Evolutionary conservation across 805 yeast genomes (phyloP).

Genomic region (Yarrowia sp.): DNA sequence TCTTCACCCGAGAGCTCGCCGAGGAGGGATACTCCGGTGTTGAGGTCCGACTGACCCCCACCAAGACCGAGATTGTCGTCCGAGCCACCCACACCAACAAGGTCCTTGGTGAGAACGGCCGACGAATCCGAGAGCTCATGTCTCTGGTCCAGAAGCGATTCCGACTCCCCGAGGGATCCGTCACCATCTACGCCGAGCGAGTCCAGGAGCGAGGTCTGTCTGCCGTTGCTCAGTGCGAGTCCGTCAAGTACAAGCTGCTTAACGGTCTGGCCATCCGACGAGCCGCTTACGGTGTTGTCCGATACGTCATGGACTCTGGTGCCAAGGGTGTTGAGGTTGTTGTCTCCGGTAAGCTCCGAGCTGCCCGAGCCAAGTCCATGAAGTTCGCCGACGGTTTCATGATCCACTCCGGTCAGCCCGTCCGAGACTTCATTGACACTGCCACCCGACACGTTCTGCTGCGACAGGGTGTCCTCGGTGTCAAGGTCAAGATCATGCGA

Average conservation of each 20-base stretch:
- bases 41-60: conserved; percentile 97
- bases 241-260: conserved; percentile 94
- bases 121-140: conserved; percentile 98
- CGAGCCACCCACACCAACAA: conserved; percentile 99
- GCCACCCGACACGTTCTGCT: conserved; percentile 99
- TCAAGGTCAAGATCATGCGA: conserved; percentile 99
- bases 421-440: conserved; percentile 94
- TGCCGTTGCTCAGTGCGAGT: conserved; percentile 99
- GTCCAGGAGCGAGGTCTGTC: conserved; percentile 99
- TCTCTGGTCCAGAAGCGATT: conserved; percentile 98
- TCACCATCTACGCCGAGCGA: conserved; percentile 96
- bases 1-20: conserved; percentile 99
- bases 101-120: conserved; percentile 99
- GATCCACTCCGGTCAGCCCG: conserved; percentile 99
- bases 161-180: conserved; percentile 89
- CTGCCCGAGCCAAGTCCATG: conserved; percentile 99
- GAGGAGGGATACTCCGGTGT: conserved; percentile 99
- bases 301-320: conserved; percentile 99
- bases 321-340: conserved; percentile 99
- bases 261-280: conserved; percentile 99
- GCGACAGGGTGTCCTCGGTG: conserved; percentile 99
- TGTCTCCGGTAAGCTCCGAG: conserved; percentile 98
- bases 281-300: conserved; percentile 99
- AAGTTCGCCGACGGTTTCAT: conserved; percentile 99
- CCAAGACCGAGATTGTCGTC: conserved; percentile 97